phyloP scores from a whole-genome alignment of 768 basidiomycete genomes.

The Kondoa malvinella region DNA sequence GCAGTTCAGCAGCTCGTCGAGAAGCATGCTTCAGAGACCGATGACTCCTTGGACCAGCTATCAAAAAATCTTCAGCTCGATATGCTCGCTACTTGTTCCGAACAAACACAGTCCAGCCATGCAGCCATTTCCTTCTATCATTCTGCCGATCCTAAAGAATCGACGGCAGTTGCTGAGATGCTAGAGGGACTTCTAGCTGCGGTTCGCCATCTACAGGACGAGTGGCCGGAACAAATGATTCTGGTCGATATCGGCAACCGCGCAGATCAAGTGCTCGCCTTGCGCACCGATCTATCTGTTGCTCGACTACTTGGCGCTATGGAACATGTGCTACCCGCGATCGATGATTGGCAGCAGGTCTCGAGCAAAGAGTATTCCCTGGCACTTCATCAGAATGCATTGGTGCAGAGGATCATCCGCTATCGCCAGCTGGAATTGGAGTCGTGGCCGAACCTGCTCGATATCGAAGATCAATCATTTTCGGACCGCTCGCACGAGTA shows the following conservation, averaged over 20 bases:
- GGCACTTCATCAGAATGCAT: slow-evolving; percentile 44
- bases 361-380: slow-evolving; percentile 82
- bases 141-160: background rate
- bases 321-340: slow-evolving; percentile 69
- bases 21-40: background rate
- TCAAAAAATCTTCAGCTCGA: background rate
- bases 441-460: slow-evolving; percentile 66
- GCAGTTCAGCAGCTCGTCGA: background rate
- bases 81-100: background rate
- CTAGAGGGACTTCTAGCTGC: background rate
- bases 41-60: background rate
- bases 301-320: slow-evolving; percentile 65
- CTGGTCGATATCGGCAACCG: background rate
- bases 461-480: slow-evolving; percentile 44
- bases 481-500: slow-evolving; percentile 44
- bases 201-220: background rate
- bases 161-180: background rate
- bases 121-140: background rate
- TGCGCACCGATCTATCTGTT: slow-evolving; percentile 37
- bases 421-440: slow-evolving; percentile 82
- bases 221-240: slow-evolving; percentile 2
- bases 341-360: slow-evolving; percentile 90
- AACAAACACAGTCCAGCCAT: too few relatives aligned
- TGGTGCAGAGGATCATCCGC: slow-evolving; percentile 58
- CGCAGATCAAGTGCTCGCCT: background rate